Conservation (phyloP, 2,329 filamentous ascomycete genomes). For the Zymoseptoria ardabiliae region DNA sequence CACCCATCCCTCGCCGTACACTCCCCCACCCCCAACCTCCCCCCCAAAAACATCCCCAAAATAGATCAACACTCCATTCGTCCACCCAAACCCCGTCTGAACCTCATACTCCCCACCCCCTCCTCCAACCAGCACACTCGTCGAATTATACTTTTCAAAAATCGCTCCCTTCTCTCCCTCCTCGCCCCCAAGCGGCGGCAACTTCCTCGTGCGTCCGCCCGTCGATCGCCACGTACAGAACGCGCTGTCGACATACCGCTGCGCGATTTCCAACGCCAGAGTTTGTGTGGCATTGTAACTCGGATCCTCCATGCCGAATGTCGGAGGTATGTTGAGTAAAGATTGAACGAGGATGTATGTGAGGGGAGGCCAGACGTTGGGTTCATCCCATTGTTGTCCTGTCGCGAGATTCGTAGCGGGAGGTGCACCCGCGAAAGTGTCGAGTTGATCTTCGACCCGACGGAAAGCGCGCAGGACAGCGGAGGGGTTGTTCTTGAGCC, state of each 20-base stretch:
- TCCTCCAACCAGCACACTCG: conserved; percentile 53
- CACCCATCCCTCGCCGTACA: neutral
- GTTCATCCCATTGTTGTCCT: conserved; percentile 63
- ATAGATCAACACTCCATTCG: conserved; percentile 63
- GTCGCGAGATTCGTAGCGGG: conserved; percentile 55
- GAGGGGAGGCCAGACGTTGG: conserved; percentile 62
- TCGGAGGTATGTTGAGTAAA: conserved; percentile 52
- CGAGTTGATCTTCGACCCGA: conserved; percentile 48
- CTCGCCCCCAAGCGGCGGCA: conserved; percentile 45
- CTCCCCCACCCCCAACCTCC: neutral
- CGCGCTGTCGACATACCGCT: conserved; percentile 59
- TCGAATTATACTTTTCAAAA: conserved; percentile 63
- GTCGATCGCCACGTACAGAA: conserved; percentile 66
- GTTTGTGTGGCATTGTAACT: conserved; percentile 48
- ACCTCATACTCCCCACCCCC: conserved; percentile 62
- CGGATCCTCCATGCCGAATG: conserved; percentile 47
- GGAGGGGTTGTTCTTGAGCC: conserved; percentile 52
- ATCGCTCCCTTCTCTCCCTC: conserved; percentile 49
- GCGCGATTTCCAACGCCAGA: conserved; percentile 52
- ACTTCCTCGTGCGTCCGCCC: conserved; percentile 51
- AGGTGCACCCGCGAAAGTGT: conserved; percentile 49
- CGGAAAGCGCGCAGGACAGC: conserved; percentile 50
- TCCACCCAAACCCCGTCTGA: conserved; percentile 65
- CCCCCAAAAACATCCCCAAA: conserved; percentile 53
- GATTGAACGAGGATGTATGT: conserved; percentile 58